phyloP scores from a whole-genome alignment of 1,284 basidiomycete genomes.

The Laetiporus sulphureus region DNA sequence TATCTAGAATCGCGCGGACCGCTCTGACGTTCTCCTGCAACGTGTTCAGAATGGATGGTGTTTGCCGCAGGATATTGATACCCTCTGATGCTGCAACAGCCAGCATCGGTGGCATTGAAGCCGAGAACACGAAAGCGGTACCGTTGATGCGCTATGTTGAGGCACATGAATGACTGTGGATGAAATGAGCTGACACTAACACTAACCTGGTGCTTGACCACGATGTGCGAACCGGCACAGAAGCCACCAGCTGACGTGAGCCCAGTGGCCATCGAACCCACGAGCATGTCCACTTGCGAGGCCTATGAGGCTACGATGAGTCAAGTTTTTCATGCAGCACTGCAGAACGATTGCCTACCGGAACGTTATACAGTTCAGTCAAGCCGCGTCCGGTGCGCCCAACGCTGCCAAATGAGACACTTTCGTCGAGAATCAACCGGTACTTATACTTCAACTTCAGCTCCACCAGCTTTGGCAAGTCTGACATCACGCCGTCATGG shows the following conservation, averaged over 20 bases:
- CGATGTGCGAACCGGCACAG: slow-evolving; percentile 83
- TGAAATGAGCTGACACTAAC: too few species aligned
- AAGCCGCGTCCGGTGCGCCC: slow-evolving; percentile 92
- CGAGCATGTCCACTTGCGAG: slow-evolving; percentile 71
- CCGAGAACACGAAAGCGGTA: slow-evolving; percentile 93
- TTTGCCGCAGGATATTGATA: slow-evolving; percentile 69
- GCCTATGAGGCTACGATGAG: slow-evolving; percentile 34
- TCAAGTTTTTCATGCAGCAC: neutral
- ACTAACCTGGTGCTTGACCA: slow-evolving; percentile 81
- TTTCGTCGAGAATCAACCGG: slow-evolving; percentile 92
- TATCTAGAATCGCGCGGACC: slow-evolving; percentile 74
- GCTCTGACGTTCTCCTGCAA: slow-evolving; percentile 80
- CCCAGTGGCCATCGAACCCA: slow-evolving; percentile 85
- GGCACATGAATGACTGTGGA: too few species aligned
- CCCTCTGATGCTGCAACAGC: slow-evolving; percentile 84
- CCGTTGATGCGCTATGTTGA: slow-evolving; percentile 99
- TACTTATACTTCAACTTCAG: slow-evolving; percentile 96
- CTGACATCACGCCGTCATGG: slow-evolving; percentile 86
- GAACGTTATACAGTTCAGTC: slow-evolving; percentile 90
- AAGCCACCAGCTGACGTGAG: slow-evolving; percentile 89
- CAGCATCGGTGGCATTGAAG: slow-evolving; percentile 87
- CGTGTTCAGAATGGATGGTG: slow-evolving; percentile 66
- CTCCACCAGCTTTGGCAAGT: slow-evolving; percentile 90
- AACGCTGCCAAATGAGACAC: slow-evolving; percentile 87
- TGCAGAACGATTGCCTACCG: slow-evolving; percentile 46